Evolutionary conservation across 2,329 filamentous ascomycete genomes (phyloP).

Genomic region (Ascochyta lentis): DNA sequence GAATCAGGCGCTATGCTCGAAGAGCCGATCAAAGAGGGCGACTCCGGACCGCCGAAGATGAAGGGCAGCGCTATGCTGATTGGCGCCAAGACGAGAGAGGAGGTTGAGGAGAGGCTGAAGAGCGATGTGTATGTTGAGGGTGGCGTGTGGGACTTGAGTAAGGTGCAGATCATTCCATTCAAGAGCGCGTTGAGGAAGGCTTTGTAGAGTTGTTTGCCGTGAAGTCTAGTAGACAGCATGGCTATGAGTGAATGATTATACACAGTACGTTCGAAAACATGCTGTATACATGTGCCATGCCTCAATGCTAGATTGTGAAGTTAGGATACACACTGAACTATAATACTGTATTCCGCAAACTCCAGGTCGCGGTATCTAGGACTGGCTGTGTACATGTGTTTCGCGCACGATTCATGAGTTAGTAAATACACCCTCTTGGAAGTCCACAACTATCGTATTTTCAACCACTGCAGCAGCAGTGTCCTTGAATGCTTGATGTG

Average conservation of each 20-base stretch:
- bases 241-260: background rate
- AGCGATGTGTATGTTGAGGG: constrained; percentile 74
- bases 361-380: background rate
- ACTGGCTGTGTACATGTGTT: background rate
- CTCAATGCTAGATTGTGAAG: background rate
- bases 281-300: background rate
- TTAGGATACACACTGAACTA: too few species aligned
- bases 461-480: constrained; percentile 43
- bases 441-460: constrained; percentile 53
- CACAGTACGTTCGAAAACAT: background rate
- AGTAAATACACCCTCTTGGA: constrained; percentile 42
- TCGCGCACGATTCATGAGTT: background rate
- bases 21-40: constrained; percentile 61
- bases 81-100: constrained; percentile 71
- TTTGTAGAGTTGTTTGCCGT: constrained; percentile 34
- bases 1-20: constrained; percentile 45
- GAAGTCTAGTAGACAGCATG: background rate
- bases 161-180: constrained; percentile 58
- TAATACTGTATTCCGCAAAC: background rate
- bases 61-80: constrained; percentile 75
- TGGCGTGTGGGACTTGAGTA: constrained; percentile 77
- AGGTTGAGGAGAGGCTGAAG: constrained; percentile 70
- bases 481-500: constrained; percentile 50
- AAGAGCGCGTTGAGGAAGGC: constrained; percentile 55
- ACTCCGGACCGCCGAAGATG: constrained; percentile 68